Evolutionary conservation across 345 rosid genomes (phyloP).

Genomic region (Kandelia obovata): DNA sequence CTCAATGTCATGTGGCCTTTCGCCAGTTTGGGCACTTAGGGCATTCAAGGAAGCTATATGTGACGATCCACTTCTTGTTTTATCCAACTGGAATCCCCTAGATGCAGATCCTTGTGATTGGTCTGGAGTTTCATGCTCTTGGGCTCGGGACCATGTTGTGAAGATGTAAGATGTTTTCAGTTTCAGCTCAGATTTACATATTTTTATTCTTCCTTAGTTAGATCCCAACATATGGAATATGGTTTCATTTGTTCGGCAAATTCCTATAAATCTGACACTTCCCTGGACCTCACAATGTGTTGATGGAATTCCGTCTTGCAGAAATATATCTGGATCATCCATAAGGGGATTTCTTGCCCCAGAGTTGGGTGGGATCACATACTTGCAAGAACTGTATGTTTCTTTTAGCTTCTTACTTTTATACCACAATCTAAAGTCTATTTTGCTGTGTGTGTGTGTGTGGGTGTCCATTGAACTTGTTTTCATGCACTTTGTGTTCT

Average conservation of each 20-base stretch:
- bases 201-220: conserved; percentile 5
- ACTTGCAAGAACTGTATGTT: conserved; percentile 74
- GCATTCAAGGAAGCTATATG: conserved; percentile 83
- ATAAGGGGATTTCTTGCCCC: conserved; percentile 83
- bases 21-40: conserved; percentile 60
- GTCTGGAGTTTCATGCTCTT: conserved; percentile 64
- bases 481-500: conserved; percentile 23
- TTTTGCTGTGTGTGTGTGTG: neutral
- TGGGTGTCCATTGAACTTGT: conserved; percentile 9
- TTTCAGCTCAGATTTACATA: neutral
- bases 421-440: neutral
- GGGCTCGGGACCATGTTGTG: conserved; percentile 57
- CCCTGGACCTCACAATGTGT: neutral
- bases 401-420: neutral
- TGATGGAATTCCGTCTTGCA: conserved; percentile 31
- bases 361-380: conserved; percentile 65
- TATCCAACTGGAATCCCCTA: conserved; percentile 77
- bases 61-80: conserved; percentile 76
- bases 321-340: conserved; percentile 71
- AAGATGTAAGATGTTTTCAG: conserved; percentile 57
- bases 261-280: too few relatives aligned
- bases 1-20: conserved; percentile 24
- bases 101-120: conserved; percentile 88
- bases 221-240: neutral
- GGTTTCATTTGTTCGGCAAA: conserved; percentile 3